Percentiles rank a stretch among this genome's conserved stretches.
Evolutionary conservation across 2,329 filamentous ascomycete species (phyloP).

Genomic region (Pseudocercospora ulei): DNA sequence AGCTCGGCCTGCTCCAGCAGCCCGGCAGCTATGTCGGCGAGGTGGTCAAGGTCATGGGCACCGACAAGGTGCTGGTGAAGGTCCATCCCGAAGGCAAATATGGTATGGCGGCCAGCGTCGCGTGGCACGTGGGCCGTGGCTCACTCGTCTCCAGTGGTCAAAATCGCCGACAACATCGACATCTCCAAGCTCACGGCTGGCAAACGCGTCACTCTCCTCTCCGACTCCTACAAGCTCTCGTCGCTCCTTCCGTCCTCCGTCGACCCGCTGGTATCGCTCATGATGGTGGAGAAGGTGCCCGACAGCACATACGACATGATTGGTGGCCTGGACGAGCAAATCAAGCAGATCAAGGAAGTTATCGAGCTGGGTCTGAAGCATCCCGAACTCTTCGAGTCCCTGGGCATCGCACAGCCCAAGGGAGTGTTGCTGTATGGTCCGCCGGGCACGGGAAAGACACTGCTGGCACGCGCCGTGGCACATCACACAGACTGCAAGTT

Average conservation of each 20-base stretch:
- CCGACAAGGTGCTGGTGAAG: slow-evolving; percentile 97
- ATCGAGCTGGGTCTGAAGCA: slow-evolving; percentile 98
- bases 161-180: slow-evolving; percentile 89
- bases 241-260: slow-evolving; percentile 98
- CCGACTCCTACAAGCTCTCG: slow-evolving; percentile 96
- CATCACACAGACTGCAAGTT: slow-evolving; percentile 99
- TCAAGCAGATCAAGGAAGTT: slow-evolving; percentile 99
- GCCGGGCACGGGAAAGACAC: slow-evolving; percentile 91
- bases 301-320: slow-evolving; percentile 99
- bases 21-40: slow-evolving; percentile 97
- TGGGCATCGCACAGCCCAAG: slow-evolving; percentile 96
- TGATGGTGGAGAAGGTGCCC: slow-evolving; percentile 99
- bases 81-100: slow-evolving; percentile 99
- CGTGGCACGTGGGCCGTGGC: background rate
- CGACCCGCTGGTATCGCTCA: slow-evolving; percentile 94
- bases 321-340: slow-evolving; percentile 94
- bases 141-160: slow-evolving; percentile 58
- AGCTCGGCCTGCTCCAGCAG: slow-evolving; percentile 90
- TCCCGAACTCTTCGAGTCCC: slow-evolving; percentile 96
- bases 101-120: slow-evolving; percentile 49
- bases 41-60: slow-evolving; percentile 99
- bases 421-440: slow-evolving; percentile 94
- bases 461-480: slow-evolving; percentile 87
- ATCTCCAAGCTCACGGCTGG: slow-evolving; percentile 90
- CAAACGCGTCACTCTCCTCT: slow-evolving; percentile 92